phyloP scores from a whole-genome alignment of 257 asterid genomes.

The Gentiana dahurica region DNA sequence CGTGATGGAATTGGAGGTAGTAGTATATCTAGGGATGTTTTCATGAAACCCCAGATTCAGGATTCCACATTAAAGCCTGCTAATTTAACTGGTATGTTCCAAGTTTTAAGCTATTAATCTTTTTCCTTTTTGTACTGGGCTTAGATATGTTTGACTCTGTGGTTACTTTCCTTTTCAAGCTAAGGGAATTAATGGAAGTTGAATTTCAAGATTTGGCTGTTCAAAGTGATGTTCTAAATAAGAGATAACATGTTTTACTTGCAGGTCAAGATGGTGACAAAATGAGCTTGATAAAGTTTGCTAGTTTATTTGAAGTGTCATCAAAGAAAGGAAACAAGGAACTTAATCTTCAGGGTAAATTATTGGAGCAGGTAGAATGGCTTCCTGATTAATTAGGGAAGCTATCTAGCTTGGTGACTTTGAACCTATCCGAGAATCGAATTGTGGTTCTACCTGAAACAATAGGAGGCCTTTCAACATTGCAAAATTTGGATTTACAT shows the following conservation, averaged over 20 bases:
- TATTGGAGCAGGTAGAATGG: slow-evolving; percentile 83
- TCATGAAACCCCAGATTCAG: slow-evolving; percentile 34
- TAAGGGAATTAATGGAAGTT: background rate
- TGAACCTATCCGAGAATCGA: slow-evolving; percentile 76
- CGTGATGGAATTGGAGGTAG: slow-evolving; percentile 37
- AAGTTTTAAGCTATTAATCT: background rate
- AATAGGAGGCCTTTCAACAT: slow-evolving; percentile 51
- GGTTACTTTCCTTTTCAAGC: background rate
- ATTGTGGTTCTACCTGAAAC: slow-evolving; percentile 53
- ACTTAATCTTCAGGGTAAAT: slow-evolving; percentile 43
- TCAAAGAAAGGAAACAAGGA: slow-evolving; percentile 66
- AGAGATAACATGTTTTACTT: slow-evolving; percentile 12
- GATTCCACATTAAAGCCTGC: slow-evolving; percentile 63
- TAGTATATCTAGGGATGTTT: slow-evolving; percentile 24
- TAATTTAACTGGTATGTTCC: slow-evolving; percentile 32
- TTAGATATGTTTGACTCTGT: no score
- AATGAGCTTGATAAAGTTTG: slow-evolving; percentile 67
- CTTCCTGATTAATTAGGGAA: slow-evolving; percentile 92
- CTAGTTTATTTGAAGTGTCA: slow-evolving; percentile 66
- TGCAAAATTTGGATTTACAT: slow-evolving; percentile 55
- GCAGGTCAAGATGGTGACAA: slow-evolving; percentile 79
- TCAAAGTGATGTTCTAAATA: slow-evolving; percentile 3
- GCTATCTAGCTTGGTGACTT: slow-evolving; percentile 46
- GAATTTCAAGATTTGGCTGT: background rate
- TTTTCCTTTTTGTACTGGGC: background rate